Evolutionary conservation across 768 basidiomycete genomes (phyloP), one percentile per base, ranked within the genome.

Genomic region (Hemileccinum impolitum): DNA sequence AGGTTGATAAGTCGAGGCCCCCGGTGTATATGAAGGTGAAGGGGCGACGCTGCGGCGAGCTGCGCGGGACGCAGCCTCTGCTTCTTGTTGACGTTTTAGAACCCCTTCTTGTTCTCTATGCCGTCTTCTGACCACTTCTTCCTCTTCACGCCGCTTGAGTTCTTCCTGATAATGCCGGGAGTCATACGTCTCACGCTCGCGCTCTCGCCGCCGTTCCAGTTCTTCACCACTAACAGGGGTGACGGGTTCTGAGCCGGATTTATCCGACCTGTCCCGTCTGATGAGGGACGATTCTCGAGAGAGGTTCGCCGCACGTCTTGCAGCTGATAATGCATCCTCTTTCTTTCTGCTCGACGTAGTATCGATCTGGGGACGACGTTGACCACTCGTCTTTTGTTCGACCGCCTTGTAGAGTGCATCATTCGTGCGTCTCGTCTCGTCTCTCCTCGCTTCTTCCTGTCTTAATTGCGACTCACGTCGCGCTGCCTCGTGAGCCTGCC

Each of bases 21-120:
- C 60, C 54, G 60, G 58, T 15, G 65, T 40, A 43, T 61, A 58
- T 28, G 61, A 49, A 42, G 62, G 48, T 39, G 68, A 67, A 26
- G 58, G 54, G 34, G 61, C 57, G 37, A 68, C 51, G 31, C 62
- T 66, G 49, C 72, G 69, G 43, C 77, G 70, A 41, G 73, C 70
- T 30, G 68, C 66, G 34, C 72, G 73, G 31, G 78, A 78, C 26
- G 74, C 73, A 13, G 73, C 68, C 13, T 82, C 78, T 7, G 80
- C 77, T 57, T 85, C 84, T 42, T 76, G 77, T 58, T 85, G 85
- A 43, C 85, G 70, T 37, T 70, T 71, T 7, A 71, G 49, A 49
- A 86, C 81, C 0, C 75, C 81, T 10, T 81, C 80, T 47, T 82
- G 78, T 48, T 84, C 80, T 43, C 72, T 70, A 47, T 67, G 71